Base-by-base conservation (phyloP, 2,329 filamentous ascomycete genomes). In the Aotearoamyces nothofagi region DNA sequence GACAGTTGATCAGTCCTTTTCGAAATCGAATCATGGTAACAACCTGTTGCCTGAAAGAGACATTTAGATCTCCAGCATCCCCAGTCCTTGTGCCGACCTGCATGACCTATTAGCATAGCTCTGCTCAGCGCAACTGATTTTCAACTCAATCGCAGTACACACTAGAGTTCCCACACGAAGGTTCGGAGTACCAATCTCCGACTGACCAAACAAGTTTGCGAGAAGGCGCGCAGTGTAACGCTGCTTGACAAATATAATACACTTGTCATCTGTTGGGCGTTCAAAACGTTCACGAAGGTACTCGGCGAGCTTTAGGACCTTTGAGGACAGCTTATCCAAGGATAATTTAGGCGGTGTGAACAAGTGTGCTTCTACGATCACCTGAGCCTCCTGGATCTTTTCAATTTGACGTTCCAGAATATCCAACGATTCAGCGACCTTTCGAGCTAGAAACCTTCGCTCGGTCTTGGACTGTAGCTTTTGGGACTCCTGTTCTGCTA, bases 231-330 rank as follows among this genome's bases (percentile, higher is more conserved):
- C 87, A 1, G 83, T 87, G 38, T 78, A 71, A 22, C 84, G 65
- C 46, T 78, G 66, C 35, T 82, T 64, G 0, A 92, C 83, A 50
- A 98, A 96, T 0, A 96, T 69, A 31, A 98, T 92, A 44, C 83
- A 92, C 35, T 75, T 73, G 15, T 64, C 59, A 5, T 71, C 60
- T 2, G 60, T 61, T 3, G 58, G 53, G 2, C 60, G 51, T 17
- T 64, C 54, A 42, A 84, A 94, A 27, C 76, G 64, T 5, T 68
- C 51, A 3, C 52, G 47, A 1, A 96, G 58, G 31, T 73, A 69
- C 2, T 58, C 46, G 13, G 70, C 49, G 1, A 96, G 63, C 4
- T 62, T 42, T 4, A 65, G 51, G 1, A 87, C 74, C 49, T 96
- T 98, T 10, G 70, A 59, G 15, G 84, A 92, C 9, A 92, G 43